Conservation (phyloP, 2,329 filamentous ascomycete genomes). For the Curvularia eragrostidis region DNA sequence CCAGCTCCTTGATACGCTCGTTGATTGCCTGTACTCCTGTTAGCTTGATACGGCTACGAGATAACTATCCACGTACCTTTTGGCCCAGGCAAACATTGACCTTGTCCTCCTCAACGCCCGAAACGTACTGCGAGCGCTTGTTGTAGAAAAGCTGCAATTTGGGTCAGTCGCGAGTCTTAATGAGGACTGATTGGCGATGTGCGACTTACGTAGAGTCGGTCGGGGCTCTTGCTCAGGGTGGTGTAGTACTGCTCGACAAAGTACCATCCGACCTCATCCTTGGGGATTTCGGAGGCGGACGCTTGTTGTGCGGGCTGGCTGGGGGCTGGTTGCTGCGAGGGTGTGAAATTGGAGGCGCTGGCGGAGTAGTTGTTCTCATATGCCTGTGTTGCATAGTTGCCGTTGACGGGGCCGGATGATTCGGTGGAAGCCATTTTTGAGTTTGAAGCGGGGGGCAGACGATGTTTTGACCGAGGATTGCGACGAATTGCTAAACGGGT, state of each 20-base stretch:
- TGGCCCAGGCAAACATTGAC: slow-evolving; percentile 86
- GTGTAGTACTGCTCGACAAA: slow-evolving; percentile 99
- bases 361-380: slow-evolving; percentile 52
- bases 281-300: slow-evolving; percentile 61
- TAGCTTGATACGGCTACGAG: slow-evolving; percentile 2
- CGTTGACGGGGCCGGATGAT: slow-evolving; percentile 53
- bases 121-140: slow-evolving; percentile 94
- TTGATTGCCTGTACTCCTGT: slow-evolving; percentile 74
- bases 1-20: slow-evolving; percentile 89
- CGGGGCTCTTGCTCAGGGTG: slow-evolving; percentile 90
- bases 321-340: slow-evolving; percentile 36
- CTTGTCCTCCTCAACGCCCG: slow-evolving; percentile 87
- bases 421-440: slow-evolving; percentile 47
- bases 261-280: slow-evolving; percentile 98
- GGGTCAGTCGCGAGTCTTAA: slow-evolving; percentile 27
- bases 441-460: slow-evolving; percentile 18
- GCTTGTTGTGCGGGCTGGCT: slow-evolving; percentile 39
- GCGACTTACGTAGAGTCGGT: slow-evolving; percentile 76
- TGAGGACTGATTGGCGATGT: background rate
- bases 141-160: slow-evolving; percentile 79
- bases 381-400: slow-evolving; percentile 54
- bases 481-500: slow-evolving; percentile 9
- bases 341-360: slow-evolving; percentile 36
- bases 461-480: slow-evolving; percentile 15
- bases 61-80: slow-evolving; percentile 66